These are phyloP conservation scores for Paraphoma chrysanthemicola DNA, from an alignment of 2,329 filamentous ascomycete species.

Conservation along the genomic window DNA sequence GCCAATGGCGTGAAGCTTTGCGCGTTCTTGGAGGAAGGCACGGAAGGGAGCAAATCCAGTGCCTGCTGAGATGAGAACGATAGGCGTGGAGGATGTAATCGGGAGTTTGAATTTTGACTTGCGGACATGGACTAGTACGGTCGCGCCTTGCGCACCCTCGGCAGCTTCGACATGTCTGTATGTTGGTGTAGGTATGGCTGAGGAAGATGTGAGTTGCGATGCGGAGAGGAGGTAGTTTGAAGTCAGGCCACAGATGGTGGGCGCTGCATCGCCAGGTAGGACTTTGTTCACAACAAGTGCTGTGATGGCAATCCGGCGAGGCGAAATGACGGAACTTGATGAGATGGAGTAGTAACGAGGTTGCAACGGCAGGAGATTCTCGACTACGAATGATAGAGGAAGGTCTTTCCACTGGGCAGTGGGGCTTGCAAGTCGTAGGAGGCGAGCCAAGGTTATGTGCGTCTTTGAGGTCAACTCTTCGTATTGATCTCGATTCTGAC, in stretches of 20 bases:
- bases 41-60: slow-evolving; percentile 46
- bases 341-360: slow-evolving; percentile 46
- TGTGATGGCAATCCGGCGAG: slow-evolving; percentile 47
- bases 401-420: slow-evolving; percentile 39
- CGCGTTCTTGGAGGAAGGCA: slow-evolving; percentile 44
- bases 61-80: slow-evolving; percentile 54
- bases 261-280: slow-evolving; percentile 21
- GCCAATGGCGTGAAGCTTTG: slow-evolving; percentile 39
- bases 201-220: slow-evolving; percentile 26
- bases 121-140: slow-evolving; percentile 50
- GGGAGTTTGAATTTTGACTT: slow-evolving; percentile 58
- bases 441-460: slow-evolving; percentile 49
- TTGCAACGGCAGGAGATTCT: slow-evolving; percentile 34
- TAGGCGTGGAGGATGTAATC: slow-evolving; percentile 49
- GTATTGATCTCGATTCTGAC: slow-evolving; percentile 44
- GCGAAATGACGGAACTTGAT: slow-evolving; percentile 48
- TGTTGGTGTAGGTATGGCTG: slow-evolving; percentile 16
- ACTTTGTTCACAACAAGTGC: slow-evolving; percentile 47
- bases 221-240: slow-evolving; percentile 49
- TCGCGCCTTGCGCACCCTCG: slow-evolving; percentile 23
- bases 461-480: slow-evolving; percentile 35
- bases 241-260: slow-evolving; percentile 45
- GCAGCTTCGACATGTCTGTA: slow-evolving; percentile 15
- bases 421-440: slow-evolving; percentile 41
- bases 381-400: slow-evolving; percentile 42